Conservation (phyloP, 768 basidiomycete species). For the Boletellus ananas region DNA sequence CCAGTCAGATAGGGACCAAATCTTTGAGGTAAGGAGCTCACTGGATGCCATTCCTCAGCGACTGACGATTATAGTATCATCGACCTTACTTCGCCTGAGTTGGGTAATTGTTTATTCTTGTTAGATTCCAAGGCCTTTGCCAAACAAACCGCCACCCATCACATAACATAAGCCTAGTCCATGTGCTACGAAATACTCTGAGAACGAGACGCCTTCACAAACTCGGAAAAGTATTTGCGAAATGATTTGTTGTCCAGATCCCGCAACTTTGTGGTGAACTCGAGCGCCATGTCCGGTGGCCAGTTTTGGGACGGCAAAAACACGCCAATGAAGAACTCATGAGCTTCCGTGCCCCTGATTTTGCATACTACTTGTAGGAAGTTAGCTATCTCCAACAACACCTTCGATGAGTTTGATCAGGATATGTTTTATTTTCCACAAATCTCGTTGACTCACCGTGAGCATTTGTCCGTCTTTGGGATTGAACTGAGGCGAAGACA, state of each 20-base stretch:
- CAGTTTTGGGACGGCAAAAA: constrained; percentile 89
- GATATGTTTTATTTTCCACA: background rate
- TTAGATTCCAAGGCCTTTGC: constrained; percentile 32
- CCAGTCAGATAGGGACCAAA: constrained; percentile 13
- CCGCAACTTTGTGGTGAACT: constrained; percentile 74
- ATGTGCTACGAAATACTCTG: constrained; percentile 44
- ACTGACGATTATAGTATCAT: constrained; percentile 16
- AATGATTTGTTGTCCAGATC: constrained; percentile 73
- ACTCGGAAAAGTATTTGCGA: constrained; percentile 84
- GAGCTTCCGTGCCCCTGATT: constrained; percentile 77
- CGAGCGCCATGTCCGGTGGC: constrained; percentile 71
- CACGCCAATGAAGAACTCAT: constrained; percentile 70
- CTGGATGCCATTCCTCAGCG: constrained; percentile 28
- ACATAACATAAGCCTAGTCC: background rate
- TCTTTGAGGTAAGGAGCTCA: constrained; percentile 9
- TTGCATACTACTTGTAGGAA: constrained; percentile 76
- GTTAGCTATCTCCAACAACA: constrained; percentile 84
- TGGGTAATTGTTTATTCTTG: constrained; percentile 28
- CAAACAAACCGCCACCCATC: constrained; percentile 21
- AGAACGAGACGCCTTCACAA: constrained; percentile 69
- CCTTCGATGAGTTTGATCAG: constrained; percentile 41
- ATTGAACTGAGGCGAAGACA: constrained; percentile 77
- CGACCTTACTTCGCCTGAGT: constrained; percentile 7
- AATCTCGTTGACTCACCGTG: constrained; percentile 50
- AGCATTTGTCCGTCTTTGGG: constrained; percentile 84